Evolutionary conservation across 495 filamentous ascomycete species (phyloP), one percentile per base, ranked within the genome.

Genomic region (Letharia columbiana): DNA sequence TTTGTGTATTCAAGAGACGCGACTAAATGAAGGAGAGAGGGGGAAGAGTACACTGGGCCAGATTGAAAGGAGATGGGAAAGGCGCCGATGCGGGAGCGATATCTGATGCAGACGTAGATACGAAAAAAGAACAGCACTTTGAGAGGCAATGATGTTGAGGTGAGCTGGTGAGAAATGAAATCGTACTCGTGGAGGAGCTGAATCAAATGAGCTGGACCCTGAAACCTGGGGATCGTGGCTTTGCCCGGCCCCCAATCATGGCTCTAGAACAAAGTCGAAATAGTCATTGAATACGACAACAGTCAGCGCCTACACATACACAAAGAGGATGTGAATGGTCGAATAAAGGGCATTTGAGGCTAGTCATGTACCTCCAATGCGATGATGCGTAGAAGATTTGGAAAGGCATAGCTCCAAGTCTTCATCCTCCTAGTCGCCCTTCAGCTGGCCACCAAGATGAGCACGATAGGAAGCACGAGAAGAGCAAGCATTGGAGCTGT

Each of bases 131-230:
- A 35, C 7, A 18, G 31, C 17, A 20, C 33, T 57, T 37, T 33
- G 17, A 37, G 17, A 57, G 33, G 33, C 18, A 37, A 37, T 20
- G 28, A 54, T 54, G 54, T 18, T 33, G 31, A 35, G 3, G 52
- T 35, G 31, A 33, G 28, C 31, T 18, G 13, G 52, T 57, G 7
- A 35, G 31, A 23, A n/a, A n/a, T n/a, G 33, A 20, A 57, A 33
- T 37, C 15, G 33, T 57, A 12, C 5, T 7, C 0, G 15, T 10
- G 54, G 31, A 37, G 23, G 31, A 35, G 52, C 52, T 28, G 52
- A 56, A 13, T 56, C 18, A 18, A 57, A 57, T 37, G 54, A 57
- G 33, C 17, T 56, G 52, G 52, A 57, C 54, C 54, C 54, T 56
- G 52, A 35, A 56, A 4, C 54, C 10, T 31, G 49, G 49, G 23